phyloP scores from a whole-genome alignment of 371 early-diverging fungal species.

The Mortierella polycephala region DNA sequence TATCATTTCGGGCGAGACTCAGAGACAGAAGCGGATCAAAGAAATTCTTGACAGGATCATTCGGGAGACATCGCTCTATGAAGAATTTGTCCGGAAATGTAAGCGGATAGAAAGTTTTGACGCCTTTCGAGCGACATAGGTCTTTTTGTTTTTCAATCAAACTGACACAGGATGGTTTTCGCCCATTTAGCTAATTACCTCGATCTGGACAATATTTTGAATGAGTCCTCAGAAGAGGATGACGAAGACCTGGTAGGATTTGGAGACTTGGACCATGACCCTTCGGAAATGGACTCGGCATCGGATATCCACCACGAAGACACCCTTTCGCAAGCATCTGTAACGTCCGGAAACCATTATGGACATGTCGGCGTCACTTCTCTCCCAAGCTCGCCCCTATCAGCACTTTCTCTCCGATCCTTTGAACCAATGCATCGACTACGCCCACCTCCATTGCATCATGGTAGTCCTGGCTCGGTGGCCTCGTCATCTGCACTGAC shows the following conservation, averaged over 20 bases:
- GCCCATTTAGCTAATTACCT: conserved; percentile 36
- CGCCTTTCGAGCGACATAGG: too few species aligned
- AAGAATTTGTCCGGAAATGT: conserved; percentile 83
- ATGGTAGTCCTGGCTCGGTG: conserved; percentile 44
- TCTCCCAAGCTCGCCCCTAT: conserved; percentile 35
- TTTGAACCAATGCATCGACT: conserved; percentile 39
- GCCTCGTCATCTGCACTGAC: conserved; percentile 50
- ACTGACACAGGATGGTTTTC: not conserved
- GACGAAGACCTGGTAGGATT: conserved; percentile 44
- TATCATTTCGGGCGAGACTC: conserved; percentile 46
- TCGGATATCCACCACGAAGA: conserved; percentile 48
- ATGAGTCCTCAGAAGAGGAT: conserved; percentile 46
- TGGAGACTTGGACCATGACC: conserved; percentile 18
- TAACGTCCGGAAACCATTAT: conserved; percentile 44
- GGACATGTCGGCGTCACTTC: conserved; percentile 24
- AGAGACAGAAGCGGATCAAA: conserved; percentile 55
- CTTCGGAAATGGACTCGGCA: conserved; percentile 42
- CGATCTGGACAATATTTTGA: conserved; percentile 48
- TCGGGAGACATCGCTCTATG: conserved; percentile 76
- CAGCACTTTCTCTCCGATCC: conserved; percentile 30
- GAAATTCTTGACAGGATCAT: conserved; percentile 70
- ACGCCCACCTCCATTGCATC: conserved; percentile 31
- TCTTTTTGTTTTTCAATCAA: not conserved
- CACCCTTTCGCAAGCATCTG: conserved; percentile 46
- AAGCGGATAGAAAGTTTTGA: conserved; percentile 9